Percentiles rank a stretch among this genome's conserved stretches.
These are phyloP conservation scores for Spinacia oleracea DNA, from an alignment of 179 eudicot species.

Conservation along the genomic window DNA sequence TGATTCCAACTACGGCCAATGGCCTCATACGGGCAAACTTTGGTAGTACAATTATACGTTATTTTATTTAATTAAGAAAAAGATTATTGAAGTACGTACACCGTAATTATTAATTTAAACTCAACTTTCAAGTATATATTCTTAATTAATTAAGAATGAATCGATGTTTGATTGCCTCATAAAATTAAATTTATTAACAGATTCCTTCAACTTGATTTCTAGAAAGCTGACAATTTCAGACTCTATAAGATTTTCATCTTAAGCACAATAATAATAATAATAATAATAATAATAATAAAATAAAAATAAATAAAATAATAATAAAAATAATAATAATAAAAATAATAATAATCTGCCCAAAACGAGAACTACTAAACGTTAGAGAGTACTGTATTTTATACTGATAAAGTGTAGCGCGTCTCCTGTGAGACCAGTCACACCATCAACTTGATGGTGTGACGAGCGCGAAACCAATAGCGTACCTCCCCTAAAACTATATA, in stretches of 20 bases:
- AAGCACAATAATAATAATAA: not conserved
- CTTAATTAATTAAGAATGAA: conserved; percentile 8
- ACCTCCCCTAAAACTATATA: too few species aligned
- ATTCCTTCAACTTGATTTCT: conserved; percentile 13
- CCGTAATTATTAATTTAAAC: not conserved
- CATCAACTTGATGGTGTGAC: too few species aligned
- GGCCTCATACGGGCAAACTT: not conserved
- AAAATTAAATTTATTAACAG: not conserved
- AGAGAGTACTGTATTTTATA: not conserved
- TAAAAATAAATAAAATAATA: too few species aligned
- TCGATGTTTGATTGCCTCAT: conserved; percentile 7
- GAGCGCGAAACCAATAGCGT: too few species aligned
- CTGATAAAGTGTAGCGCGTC: too few species aligned
- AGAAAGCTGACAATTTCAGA: conserved; percentile 14
- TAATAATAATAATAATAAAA: not conserved
- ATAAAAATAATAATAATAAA: not conserved
- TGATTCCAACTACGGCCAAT: conserved; percentile 24
- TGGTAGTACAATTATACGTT: conserved; percentile 13
- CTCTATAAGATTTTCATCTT: not conserved
- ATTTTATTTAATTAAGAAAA: not conserved
- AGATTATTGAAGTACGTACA: not conserved
- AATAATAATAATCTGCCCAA: not conserved
- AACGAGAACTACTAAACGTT: not conserved
- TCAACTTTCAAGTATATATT: conserved; percentile 5
- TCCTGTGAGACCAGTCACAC: too few species aligned